A percentile compares a stretch with the other conserved stretches of the same genome.
phyloP scores from a whole-genome alignment of 2,329 filamentous ascomycete species.

The Penicillium verrucosum region DNA sequence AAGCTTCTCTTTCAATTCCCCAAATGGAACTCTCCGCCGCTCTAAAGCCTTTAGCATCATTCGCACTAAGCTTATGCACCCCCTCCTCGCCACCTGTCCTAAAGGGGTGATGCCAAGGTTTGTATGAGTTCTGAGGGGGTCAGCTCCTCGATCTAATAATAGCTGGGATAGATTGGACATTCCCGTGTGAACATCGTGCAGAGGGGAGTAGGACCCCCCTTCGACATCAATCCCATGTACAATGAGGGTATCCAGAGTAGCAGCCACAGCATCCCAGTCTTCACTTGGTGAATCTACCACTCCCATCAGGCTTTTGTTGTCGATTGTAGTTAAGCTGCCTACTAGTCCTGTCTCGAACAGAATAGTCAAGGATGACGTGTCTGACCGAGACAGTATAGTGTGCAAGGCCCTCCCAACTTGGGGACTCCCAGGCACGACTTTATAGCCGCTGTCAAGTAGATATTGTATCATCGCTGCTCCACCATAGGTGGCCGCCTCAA shows the following conservation, averaged over 20 bases:
- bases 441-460: neutral
- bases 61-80: neutral
- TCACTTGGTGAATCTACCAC: neutral
- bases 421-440: neutral
- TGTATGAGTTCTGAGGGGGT: neutral
- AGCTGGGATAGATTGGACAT: neutral
- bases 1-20: neutral
- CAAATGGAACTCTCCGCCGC: neutral
- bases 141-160: neutral
- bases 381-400: neutral
- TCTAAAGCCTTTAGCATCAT: neutral
- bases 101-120: neutral
- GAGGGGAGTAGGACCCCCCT: neutral
- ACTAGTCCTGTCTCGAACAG: neutral
- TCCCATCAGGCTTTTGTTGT: neutral
- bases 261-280: neutral
- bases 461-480: neutral
- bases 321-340: neutral
- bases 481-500: neutral
- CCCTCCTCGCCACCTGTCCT: neutral
- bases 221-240: neutral
- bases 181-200: neutral
- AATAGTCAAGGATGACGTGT: neutral
- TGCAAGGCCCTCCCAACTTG: neutral
- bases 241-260: neutral